Base-by-base conservation (phyloP, 2,329 filamentous ascomycete genomes). In the Atkinsonella hypoxylon region DNA sequence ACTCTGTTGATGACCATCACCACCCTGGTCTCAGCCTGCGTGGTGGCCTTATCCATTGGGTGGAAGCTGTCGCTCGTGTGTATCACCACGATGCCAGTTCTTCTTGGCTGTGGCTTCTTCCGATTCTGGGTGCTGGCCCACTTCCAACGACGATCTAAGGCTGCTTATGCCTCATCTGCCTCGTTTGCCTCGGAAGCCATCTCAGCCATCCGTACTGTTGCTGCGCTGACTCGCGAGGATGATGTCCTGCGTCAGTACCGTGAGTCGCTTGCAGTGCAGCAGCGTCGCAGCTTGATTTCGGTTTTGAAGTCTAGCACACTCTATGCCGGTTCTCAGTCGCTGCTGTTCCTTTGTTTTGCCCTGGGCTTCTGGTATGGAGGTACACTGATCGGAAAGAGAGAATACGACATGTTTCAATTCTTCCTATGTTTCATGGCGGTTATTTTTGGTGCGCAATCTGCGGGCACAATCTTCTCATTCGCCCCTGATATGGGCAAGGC, bases 361-460 rank as follows among this genome's bases (percentile, higher is more conserved):
- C 79, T 96, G 4, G 89, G 86, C 2, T 96, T 96, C 73, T 96
- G 88, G 88, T 95, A 93, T 60, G 89, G 89, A 54, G 87, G 88
- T 30, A 85, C 76, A 0, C 72, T 93, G 32, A 84, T 95, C 49
- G 82, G 77, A 20, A 76, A 77, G 51, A 62, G 69, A 45, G 86
- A 94, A 63, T 91, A 93, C 65, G 66, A 69, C 56, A 76, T 89
- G 60, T 91, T 91, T 66, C 85, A 90, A 58, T 97, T 97, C 76
- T 97, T 96, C 70, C 75, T 95, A 45, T 89, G 87, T 61, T 96
- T 95, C 69, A 82, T 84, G 54, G 78, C 89, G 44, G 79, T 97
- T 59, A 86, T 96, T 60, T 96, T 95, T 61, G 89, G 90, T 50
- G 86, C 89, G 0, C 91, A 97, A 66, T 93, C 89, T 4, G 91